These are phyloP conservation scores for Neopestalotiopsis rosae DNA, from an alignment of 2,329 filamentous ascomycete species.

Conservation along the genomic window DNA sequence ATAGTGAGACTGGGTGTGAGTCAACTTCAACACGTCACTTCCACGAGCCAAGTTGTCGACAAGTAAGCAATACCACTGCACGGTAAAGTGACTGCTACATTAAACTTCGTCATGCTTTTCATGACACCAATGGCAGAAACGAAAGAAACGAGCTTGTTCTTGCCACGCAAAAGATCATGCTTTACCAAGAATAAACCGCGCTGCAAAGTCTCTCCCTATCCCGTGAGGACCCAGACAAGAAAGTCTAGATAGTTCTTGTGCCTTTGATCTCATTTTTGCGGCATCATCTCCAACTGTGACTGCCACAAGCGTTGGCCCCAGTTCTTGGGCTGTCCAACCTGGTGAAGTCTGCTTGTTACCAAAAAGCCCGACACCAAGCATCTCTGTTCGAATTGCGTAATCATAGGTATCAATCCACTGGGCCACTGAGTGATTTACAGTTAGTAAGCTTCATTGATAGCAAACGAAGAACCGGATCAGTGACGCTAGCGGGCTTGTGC, in stretches of 20 bases:
- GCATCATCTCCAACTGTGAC: background rate
- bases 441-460: background rate
- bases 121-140: no score
- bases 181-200: background rate
- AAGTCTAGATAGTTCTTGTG: background rate
- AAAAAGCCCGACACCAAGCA: conserved; percentile 27
- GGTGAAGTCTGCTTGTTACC: conserved; percentile 18
- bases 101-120: no score
- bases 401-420: conserved; percentile 28
- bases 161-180: background rate
- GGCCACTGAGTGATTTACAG: conserved; percentile 22
- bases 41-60: no score
- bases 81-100: no score
- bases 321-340: conserved; percentile 7
- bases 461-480: no score
- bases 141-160: background rate
- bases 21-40: no score
- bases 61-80: no score
- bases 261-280: background rate
- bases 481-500: no score
- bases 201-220: background rate
- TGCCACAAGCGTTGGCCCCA: conserved; percentile 3
- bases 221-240: background rate
- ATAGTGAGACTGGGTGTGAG: no score
- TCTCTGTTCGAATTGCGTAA: conserved; percentile 25